phyloP scores from a whole-genome alignment of 805 yeast species.

The Spathaspora sp. region DNA sequence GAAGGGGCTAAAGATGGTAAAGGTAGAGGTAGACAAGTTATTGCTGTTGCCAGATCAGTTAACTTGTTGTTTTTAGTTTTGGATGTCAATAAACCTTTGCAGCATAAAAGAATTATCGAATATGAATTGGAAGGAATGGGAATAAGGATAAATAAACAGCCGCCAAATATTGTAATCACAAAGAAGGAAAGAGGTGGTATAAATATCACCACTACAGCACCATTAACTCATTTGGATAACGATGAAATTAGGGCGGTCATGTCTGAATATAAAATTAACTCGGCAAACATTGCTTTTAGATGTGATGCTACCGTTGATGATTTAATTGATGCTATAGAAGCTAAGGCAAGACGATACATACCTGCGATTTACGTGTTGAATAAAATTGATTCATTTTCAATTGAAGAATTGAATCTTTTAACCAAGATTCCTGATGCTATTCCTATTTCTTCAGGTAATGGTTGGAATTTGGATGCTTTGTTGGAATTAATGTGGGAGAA shows the following conservation, averaged over 20 bases:
- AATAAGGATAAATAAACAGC: constrained; percentile 83
- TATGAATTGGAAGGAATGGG: constrained; percentile 97
- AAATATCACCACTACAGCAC: constrained; percentile 89
- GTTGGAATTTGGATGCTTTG: constrained; percentile 96
- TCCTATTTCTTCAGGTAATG: constrained; percentile 92
- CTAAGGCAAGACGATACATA: constrained; percentile 83
- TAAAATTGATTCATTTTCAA: constrained; percentile 91
- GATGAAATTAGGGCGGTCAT: constrained; percentile 96
- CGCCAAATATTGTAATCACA: constrained; percentile 88
- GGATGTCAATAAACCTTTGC: constrained; percentile 94
- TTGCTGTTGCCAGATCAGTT: constrained; percentile 98
- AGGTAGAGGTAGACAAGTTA: constrained; percentile 94
- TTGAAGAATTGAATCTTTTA: constrained; percentile 87
- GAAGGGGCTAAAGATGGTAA: constrained; percentile 91
- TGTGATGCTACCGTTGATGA: constrained; percentile 99
- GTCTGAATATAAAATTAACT: constrained; percentile 90
- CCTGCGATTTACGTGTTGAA: constrained; percentile 94
- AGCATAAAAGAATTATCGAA: constrained; percentile 91
- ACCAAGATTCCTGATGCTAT: constrained; percentile 95
- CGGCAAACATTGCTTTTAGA: constrained; percentile 94
- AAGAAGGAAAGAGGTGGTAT: constrained; percentile 96
- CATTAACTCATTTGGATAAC: constrained; percentile 83
- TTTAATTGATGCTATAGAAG: constrained; percentile 89
- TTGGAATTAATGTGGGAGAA: constrained; percentile 94
- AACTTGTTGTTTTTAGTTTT: constrained; percentile 88